Evolutionary conservation across 257 asterid species (phyloP).

Genomic region (Henckelia pumila): DNA sequence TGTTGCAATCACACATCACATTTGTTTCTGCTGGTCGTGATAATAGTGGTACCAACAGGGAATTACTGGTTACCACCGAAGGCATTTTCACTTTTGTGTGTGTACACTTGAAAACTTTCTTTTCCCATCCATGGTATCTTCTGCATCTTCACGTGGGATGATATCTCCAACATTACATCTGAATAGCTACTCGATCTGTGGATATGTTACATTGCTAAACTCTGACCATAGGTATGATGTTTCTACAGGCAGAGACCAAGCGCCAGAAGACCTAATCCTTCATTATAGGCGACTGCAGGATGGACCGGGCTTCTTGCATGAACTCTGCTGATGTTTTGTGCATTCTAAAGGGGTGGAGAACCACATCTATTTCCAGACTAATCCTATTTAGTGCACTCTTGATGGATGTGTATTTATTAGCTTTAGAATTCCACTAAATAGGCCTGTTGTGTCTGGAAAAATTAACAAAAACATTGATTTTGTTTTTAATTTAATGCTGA

Average conservation of each 20-base stretch:
- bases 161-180: too few species aligned
- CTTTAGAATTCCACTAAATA: too few species aligned
- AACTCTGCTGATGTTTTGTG: constrained; percentile 19
- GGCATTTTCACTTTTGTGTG: neutral
- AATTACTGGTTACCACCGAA: neutral
- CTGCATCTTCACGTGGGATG: neutral
- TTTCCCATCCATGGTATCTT: neutral
- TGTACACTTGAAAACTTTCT: neutral
- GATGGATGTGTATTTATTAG: neutral
- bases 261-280: constrained; percentile 46
- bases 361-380: constrained; percentile 27
- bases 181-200: neutral
- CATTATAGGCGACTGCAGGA: constrained; percentile 6
- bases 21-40: neutral
- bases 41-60: neutral
- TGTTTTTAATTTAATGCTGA: too few species aligned
- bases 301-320: constrained; percentile 15
- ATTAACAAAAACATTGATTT: too few species aligned
- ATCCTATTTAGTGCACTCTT: constrained; percentile 2
- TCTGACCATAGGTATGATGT: neutral
- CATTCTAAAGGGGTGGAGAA: constrained; percentile 35
- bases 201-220: neutral
- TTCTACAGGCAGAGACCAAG: constrained; percentile 41
- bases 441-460: too few species aligned
- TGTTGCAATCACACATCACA: too few species aligned